Conservation (phyloP, 2,329 filamentous ascomycete species). For the Aspergillus brunneoviolaceus region DNA sequence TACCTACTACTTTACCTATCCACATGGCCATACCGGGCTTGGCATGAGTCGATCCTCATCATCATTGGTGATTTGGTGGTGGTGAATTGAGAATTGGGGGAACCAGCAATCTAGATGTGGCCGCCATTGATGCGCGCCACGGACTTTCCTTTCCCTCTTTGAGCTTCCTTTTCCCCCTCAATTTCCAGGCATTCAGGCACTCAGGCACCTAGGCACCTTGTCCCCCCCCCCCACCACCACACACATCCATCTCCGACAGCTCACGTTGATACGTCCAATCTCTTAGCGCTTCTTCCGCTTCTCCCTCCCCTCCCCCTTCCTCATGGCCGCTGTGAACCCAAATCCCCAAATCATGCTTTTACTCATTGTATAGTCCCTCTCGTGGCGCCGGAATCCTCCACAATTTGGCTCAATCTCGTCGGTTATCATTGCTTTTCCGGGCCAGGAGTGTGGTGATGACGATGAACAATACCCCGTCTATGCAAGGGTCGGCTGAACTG, state of each 20-base stretch:
- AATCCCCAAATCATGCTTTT: background rate
- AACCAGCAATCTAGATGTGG: conserved; percentile 24
- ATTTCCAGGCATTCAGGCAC: background rate
- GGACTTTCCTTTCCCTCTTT: background rate
- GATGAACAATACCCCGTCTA: conserved; percentile 12
- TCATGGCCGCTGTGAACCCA: background rate
- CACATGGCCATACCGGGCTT: conserved; percentile 4
- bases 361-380: background rate
- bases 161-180: background rate
- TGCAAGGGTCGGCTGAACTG: conserved; percentile 18
- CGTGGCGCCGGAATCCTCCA: conserved; percentile 1
- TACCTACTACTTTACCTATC: background rate
- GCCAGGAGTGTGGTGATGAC: conserved; percentile 10
- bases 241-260: conserved; percentile 24
- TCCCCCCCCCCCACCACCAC: background rate
- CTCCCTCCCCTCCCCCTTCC: background rate
- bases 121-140: conserved; percentile 15
- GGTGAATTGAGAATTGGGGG: too few relatives aligned
- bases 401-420: background rate
- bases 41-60: background rate
- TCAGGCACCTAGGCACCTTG: background rate
- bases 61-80: background rate
- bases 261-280: conserved; percentile 34
- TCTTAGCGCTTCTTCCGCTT: background rate
- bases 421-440: conserved; percentile 9